Base-by-base conservation (phyloP, 495 filamentous ascomycete species). In the Penicillium daleae region DNA sequence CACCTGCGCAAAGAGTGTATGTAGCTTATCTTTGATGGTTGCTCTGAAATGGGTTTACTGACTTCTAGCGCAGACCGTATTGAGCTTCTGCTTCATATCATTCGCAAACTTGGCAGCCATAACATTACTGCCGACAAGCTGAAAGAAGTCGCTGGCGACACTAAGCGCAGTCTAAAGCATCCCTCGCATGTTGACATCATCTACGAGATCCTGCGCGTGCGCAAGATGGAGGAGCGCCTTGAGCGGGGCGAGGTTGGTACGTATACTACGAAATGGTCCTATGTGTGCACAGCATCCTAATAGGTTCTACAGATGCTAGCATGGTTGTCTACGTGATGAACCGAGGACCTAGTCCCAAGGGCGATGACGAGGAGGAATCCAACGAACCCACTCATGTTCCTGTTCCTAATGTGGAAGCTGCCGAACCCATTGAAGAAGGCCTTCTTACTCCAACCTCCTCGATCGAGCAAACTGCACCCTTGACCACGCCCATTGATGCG, bases 1-100 rank as follows among this genome's bases (percentile, higher is more conserved):
- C 93, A 97, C 72, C 66, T 93, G 32, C 80, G 82, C 65, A 96
- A 90, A 78, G 83, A 84, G 61, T 87, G 92, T 95, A 76, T 74
- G 85, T 57, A 32, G 9, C 21, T 8, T 3, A 0, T 40, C 10
- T 60, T 42, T 6, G 13, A 51, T 12, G 12, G 9, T 22, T 32
- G 2, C 29, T 37, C 1, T 6, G 8, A 5, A 39, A 6, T 15
- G 24, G 2, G 19, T 15, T 17, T 24, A 22, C 12, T 44, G 24
- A 48, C 6, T 9, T 8, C 9, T 9, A 51, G 4, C 22, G 49
- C 31, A 82, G 79, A 76, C 50, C 74, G 79, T 17, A 66, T 82
- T 57, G 67, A 69, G 29, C 74, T 82, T 17, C 59, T 82, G 39
- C 67, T 80, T 42, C 78, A 82, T 63, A 80, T 82, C n/a, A 62